phyloP scores from a whole-genome alignment of 2,329 filamentous ascomycete genomes.

The Coleophoma eucalyptorum region DNA sequence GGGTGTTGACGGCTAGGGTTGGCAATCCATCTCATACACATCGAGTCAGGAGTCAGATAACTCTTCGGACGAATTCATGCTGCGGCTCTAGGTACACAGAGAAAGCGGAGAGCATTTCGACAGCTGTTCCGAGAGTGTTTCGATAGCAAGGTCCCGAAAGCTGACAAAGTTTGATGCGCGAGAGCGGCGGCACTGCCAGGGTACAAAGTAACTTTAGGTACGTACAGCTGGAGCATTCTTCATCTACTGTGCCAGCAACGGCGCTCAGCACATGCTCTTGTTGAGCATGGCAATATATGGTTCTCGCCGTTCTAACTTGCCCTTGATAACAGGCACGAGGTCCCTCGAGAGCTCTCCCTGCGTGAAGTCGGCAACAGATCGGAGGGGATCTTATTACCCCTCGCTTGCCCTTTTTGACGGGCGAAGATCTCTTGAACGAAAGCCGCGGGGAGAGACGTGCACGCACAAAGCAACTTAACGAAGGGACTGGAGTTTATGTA shows the following conservation, averaged over 20 bases:
- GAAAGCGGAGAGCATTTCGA: not conserved
- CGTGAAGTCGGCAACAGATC: too few relatives aligned
- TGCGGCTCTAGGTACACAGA: not conserved
- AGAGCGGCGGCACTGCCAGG: not conserved
- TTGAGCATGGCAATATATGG: too few relatives aligned
- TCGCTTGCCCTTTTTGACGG: constrained; percentile 8
- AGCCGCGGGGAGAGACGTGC: constrained; percentile 20
- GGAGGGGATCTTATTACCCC: not conserved
- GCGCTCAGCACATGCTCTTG: too few relatives aligned
- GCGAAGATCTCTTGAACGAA: not conserved
- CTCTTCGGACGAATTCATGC: too few relatives aligned
- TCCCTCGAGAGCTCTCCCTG: too few relatives aligned
- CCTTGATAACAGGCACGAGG: too few relatives aligned
- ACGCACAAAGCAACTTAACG: constrained; percentile 6
- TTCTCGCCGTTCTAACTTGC: too few relatives aligned
- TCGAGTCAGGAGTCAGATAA: too few relatives aligned
- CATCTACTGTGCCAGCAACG: too few relatives aligned
- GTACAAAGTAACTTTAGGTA: not conserved
- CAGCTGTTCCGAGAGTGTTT: constrained; percentile 1
- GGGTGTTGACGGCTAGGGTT: too few relatives aligned
- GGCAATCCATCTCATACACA: too few relatives aligned
- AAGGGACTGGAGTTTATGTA: constrained; percentile 4
- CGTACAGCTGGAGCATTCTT: too few relatives aligned
- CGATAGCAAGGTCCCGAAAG: not conserved
- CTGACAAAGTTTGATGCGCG: not conserved